Base-by-base conservation (phyloP, 2,329 filamentous ascomycete genomes). In the Fusarium sp. region DNA sequence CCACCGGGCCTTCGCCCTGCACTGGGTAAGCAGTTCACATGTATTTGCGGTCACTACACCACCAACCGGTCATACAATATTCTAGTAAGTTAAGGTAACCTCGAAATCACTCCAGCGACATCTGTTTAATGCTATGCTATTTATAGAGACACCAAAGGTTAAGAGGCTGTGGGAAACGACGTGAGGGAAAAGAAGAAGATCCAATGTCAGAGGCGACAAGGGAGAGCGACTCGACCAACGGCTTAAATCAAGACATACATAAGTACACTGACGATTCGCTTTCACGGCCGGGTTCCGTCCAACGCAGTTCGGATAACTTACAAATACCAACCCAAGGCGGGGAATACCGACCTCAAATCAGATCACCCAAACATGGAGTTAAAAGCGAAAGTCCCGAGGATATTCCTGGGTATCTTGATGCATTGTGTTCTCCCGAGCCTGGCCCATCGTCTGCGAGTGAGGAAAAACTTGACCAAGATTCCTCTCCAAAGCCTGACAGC, bases 371-470 rank as follows among this genome's bases (percentile, higher is more conserved):
- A 26, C 26, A 26, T 26, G 26, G 26, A 26, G 26, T 26, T 26
- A 31, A 31, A 31, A 31, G 28, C 7, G n/a, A 24, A 10, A 22
- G 7, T 5, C 1, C 7, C 3, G 15, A 44, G 24, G 14, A 12
- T 24, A 6, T 0, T 4, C 10, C 17, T 12, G 15, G 1, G 10
- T 17, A 12, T 18, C 41, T 24, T 10, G 11, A 24, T 15, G 24
- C 15, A 18, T n/a, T 45, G 7, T 11, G 15, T 18, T 26, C 17
- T 45, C 3, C 11, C 7, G 8, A 45, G 3, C n/a, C 42, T 45
- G n/a, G 15, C 12, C n/a, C 13, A 45, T 26, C 17, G 15, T 10
- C 18, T 5, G 17, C 6, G 7, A 8, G 15, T 5, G 5, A 10
- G 1, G 41, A 44, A 24, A n/a, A 24, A 24, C 41, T 24, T 3